Evolutionary conservation across 176 grass and related monocot genomes (phyloP), one percentile per base, ranked within the genome.

Genomic region (Hsuehochloa calcarea): DNA sequence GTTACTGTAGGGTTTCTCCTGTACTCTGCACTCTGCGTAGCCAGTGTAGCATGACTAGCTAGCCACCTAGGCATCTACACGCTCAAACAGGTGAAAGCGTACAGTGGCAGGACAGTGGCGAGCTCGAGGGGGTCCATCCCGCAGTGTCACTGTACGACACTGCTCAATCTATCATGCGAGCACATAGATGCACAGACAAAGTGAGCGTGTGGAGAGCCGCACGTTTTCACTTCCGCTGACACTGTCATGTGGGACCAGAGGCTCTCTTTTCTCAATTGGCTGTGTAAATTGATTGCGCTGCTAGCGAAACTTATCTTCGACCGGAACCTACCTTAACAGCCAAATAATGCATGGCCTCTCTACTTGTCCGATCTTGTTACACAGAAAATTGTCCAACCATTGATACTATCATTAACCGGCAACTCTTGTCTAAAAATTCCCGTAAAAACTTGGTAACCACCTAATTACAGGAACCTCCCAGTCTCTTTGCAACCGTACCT

Each of bases 141-240:
- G 27, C 79, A 70, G 70, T 40, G 60, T 59, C 62, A 37, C 62
- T 67, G 58, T 69, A 26, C 8, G 25, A 2, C 10, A 22, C 44
- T 68, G 71, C 56, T 16, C 63, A n/a, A 82, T 69, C 52, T 82
- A 75, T 75, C 78, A 46, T 81, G 82, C 34, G 47, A 84, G 47
- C 79, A 82, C 79, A 87, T 76, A 71, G 50, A 46, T n/a, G n/a
- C 38, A 26, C 38, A 26, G 31, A 10, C 12, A 82, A 3, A 35
- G 37, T 1, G n/a, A 22, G 13, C 4, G 14, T 14, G 14, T 4
- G 39, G 70, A 23, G 65, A 12, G 62, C 47, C 69, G 69, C 86
- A 82, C 85, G 62, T 75, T 82, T 87, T 69, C 63, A 34, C 63
- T 22, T 11, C 22, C 59, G 20, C 59, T 37, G 39, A 40, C 68